Evolutionary conservation across 139 green algal species (phyloP).

Genomic region (Nannochloris sp.): DNA sequence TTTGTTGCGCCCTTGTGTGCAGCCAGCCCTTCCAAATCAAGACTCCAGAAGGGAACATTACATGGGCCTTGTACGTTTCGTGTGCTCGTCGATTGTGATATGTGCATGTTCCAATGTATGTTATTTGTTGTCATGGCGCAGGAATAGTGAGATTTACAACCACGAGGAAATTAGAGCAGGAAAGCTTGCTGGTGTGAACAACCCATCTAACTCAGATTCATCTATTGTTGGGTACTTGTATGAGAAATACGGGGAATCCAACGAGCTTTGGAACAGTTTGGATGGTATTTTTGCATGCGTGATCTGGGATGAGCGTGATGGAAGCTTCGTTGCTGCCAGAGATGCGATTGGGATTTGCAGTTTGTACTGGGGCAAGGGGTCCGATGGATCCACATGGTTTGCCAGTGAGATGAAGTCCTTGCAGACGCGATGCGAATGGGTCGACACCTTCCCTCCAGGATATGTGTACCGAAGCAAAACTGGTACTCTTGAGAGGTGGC

Average conservation of each 20-base stretch:
- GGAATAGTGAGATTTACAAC: slow-evolving; percentile 72
- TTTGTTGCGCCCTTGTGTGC: slow-evolving; percentile 12
- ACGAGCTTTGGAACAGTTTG: slow-evolving; percentile 67
- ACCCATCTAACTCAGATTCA: slow-evolving; percentile 46
- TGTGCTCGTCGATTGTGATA: not conserved
- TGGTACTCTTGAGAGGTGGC: slow-evolving; percentile 65
- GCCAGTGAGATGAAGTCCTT: slow-evolving; percentile 94
- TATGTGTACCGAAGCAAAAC: slow-evolving; percentile 75
- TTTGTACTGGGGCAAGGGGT: slow-evolving; percentile 84
- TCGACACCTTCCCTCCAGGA: slow-evolving; percentile 73
- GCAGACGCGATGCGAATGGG: slow-evolving; percentile 45
- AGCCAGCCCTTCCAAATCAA: slow-evolving; percentile 55
- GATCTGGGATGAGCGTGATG: slow-evolving; percentile 54
- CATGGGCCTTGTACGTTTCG: slow-evolving; percentile 48
- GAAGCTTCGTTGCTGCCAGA: slow-evolving; percentile 62
- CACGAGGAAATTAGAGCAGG: slow-evolving; percentile 31
- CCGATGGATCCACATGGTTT: slow-evolving; percentile 82
- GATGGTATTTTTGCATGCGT: slow-evolving; percentile 93
- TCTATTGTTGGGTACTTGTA: slow-evolving; percentile 43
- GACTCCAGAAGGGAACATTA: slow-evolving; percentile 39
- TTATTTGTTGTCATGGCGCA: slow-evolving; percentile 11
- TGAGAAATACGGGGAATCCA: slow-evolving; percentile 53
- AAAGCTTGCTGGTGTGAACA: slow-evolving; percentile 32
- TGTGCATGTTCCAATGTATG: not conserved
- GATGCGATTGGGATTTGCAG: slow-evolving; percentile 92